Conservation (phyloP, 345 rosid genomes). For the Moricandia moricandioides region DNA sequence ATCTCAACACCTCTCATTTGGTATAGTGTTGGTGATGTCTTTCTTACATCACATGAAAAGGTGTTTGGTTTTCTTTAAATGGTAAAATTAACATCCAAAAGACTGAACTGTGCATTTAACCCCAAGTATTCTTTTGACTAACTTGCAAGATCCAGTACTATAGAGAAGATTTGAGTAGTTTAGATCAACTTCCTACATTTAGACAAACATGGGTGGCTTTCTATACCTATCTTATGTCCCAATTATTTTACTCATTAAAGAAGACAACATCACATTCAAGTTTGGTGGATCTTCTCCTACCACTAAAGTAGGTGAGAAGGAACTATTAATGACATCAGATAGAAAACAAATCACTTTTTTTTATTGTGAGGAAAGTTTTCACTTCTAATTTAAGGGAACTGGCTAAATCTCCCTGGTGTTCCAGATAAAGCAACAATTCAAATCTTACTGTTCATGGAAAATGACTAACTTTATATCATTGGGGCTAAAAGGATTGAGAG, state of each 20-base stretch:
- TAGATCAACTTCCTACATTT: slow-evolving; percentile 29
- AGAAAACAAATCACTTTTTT: neutral
- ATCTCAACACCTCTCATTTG: slow-evolving; percentile 20
- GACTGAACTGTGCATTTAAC: neutral
- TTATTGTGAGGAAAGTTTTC: slow-evolving; percentile 32
- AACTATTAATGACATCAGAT: slow-evolving; percentile 36
- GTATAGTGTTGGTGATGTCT: slow-evolving; percentile 20
- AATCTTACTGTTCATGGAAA: slow-evolving; percentile 55
- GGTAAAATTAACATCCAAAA: neutral
- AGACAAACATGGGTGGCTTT: slow-evolving; percentile 34
- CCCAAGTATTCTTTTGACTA: neutral
- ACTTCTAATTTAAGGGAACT: slow-evolving; percentile 34
- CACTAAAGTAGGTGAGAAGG: slow-evolving; percentile 29
- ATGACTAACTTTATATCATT: slow-evolving; percentile 40
- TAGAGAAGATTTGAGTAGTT: slow-evolving; percentile 17
- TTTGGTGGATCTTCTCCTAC: slow-evolving; percentile 37
- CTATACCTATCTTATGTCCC: slow-evolving; percentile 35
- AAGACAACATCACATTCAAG: slow-evolving; percentile 39
- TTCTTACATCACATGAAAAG: slow-evolving; percentile 28
- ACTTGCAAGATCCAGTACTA: neutral
- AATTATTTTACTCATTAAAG: slow-evolving; percentile 35
- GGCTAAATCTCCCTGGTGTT: slow-evolving; percentile 35
- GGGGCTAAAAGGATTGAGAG: slow-evolving; percentile 51
- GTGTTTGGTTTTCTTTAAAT: slow-evolving; percentile 1
- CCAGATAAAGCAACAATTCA: slow-evolving; percentile 36